Base-by-base conservation (phyloP, 495 filamentous ascomycete genomes). In the Penicillium pancosmium region DNA sequence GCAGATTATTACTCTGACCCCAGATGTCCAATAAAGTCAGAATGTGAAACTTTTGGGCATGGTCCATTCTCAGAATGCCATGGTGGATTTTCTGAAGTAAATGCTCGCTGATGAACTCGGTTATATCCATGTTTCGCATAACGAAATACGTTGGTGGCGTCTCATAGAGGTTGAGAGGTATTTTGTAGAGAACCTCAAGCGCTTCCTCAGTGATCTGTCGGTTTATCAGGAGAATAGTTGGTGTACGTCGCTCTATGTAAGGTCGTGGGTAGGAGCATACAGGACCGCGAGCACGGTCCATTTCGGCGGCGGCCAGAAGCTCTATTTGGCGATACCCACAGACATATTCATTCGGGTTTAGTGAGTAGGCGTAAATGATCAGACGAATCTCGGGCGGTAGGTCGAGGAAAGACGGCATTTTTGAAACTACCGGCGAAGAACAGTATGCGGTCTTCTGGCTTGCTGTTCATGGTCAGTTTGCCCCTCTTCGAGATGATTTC, bases 101-200 rank as follows among this genome's bases (percentile, higher is more conserved):
- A 35, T 56, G 43, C 52, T 67, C 64, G 18, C 57, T 50, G 21
- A 69, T 62, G 15, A 67, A 69, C 36, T 67, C 61, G 0, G 58
- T 57, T 31, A 64, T 64, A 51, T 66, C 63, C 60, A 68, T 63
- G 31, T 60, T 60, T 34, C 58, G 60, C 44, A 66, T 59, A 3
- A 56, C 44, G 23, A 68, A 61, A 43, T 64, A 59, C 19, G 63
- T 66, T 9, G 12, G 13, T 0, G 66, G 60, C 0, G 63, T 57
- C 0, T 63, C 63, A 13, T 57, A 38, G 5, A 67, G 55, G 4
- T 23, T 53, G 44, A 69, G 58, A 0, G 60, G 57, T 27, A 61
- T 62, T 25, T 52, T 57, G 55, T 68, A 65, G 5, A 68, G 21
- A 25, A 66, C 34, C 35, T 60, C 15, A 18, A 65, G 62, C 1